These are phyloP conservation scores for Chaetomidium leptoderma DNA, from an alignment of 495 filamentous ascomycete genomes.

Conservation along the genomic window DNA sequence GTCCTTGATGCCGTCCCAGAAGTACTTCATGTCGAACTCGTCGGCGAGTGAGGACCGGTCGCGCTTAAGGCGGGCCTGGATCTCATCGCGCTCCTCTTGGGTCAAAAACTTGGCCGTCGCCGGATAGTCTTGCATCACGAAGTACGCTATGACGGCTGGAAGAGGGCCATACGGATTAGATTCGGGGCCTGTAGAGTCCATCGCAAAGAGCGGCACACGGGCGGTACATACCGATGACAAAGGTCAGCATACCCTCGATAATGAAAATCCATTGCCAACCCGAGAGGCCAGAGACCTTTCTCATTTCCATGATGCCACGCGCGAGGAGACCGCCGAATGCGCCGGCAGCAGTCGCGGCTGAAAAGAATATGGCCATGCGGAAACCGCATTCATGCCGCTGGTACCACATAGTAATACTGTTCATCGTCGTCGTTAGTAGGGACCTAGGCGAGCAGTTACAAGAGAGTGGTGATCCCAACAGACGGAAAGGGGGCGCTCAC, in stretches of 20 bases:
- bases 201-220: no score
- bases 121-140: conserved; percentile 75
- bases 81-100: conserved; percentile 60
- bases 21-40: conserved; percentile 65
- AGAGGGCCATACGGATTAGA: not conserved
- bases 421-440: not conserved
- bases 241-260: conserved; percentile 64
- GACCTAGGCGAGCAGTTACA: not conserved
- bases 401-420: conserved; percentile 67
- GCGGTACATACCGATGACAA: conserved; percentile 45
- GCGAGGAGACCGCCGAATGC: conserved; percentile 76
- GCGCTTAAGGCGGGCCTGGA: conserved; percentile 58
- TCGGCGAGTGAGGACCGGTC: conserved; percentile 76
- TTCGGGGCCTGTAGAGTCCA: not conserved
- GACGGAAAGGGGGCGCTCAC: conserved; percentile 13
- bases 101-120: conserved; percentile 69
- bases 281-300: conserved; percentile 55
- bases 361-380: conserved; percentile 79
- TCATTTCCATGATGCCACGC: conserved; percentile 63
- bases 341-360: conserved; percentile 69
- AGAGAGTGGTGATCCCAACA: no score
- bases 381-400: conserved; percentile 57
- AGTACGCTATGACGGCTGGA: conserved; percentile 58
- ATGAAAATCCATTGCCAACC: conserved; percentile 80
- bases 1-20: conserved; percentile 68